phyloP scores from a whole-genome alignment of 257 asterid genomes.

The Rauvolfia tetraphylla region DNA sequence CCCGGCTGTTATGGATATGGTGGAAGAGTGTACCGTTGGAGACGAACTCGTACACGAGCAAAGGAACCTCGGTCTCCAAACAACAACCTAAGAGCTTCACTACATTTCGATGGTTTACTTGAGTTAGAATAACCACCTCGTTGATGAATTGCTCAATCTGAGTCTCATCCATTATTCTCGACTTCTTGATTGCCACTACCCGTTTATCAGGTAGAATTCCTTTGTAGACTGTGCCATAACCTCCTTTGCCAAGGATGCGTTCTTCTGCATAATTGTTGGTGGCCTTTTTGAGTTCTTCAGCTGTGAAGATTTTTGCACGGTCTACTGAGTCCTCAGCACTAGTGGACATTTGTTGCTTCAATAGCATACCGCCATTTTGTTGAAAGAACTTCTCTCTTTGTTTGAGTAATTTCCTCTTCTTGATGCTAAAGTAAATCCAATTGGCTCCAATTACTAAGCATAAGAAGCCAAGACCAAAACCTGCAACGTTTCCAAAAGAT shows the following conservation, averaged over 20 bases:
- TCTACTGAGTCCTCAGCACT: constrained; percentile 17
- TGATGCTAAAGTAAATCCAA: constrained; percentile 27
- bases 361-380: constrained; percentile 52
- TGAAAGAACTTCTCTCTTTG: constrained; percentile 43
- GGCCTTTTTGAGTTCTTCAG: constrained; percentile 38
- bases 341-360: constrained; percentile 37
- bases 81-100: constrained; percentile 62
- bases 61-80: constrained; percentile 54
- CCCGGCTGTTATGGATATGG: constrained; percentile 39
- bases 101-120: constrained; percentile 52
- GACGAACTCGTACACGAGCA: constrained; percentile 45
- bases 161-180: constrained; percentile 38
- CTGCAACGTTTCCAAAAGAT: background rate
- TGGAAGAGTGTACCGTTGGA: constrained; percentile 37
- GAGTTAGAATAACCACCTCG: constrained; percentile 57
- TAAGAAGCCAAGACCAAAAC: too few relatives aligned
- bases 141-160: constrained; percentile 67
- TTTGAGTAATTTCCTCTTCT: constrained; percentile 18
- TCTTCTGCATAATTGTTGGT: constrained; percentile 47
- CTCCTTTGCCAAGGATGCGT: constrained; percentile 51
- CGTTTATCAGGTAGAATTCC: constrained; percentile 23
- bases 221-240: constrained; percentile 50
- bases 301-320: constrained; percentile 30
- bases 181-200: constrained; percentile 52
- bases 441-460: constrained; percentile 19